Conservation (phyloP, 129 eudicot genomes). For the Smallanthus sonchifolius region DNA sequence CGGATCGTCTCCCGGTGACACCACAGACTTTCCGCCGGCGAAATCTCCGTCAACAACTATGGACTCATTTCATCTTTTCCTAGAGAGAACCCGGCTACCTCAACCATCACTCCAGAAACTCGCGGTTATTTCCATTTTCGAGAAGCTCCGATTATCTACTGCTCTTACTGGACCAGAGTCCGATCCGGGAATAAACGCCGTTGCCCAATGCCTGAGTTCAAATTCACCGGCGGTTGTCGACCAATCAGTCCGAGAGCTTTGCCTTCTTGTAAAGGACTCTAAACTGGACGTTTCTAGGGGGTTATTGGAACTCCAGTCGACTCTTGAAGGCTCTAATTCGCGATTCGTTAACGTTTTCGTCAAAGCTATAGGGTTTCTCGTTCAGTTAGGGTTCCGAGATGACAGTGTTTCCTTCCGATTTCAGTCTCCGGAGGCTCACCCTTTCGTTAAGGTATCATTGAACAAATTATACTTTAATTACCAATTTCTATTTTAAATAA, state of each 20-base stretch:
- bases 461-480: not conserved
- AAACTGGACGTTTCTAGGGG: constrained; percentile 43
- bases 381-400: constrained; percentile 50
- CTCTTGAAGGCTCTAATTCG: constrained; percentile 58
- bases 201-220: constrained; percentile 71
- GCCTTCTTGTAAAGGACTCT: constrained; percentile 61
- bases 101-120: constrained; percentile 83
- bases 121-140: constrained; percentile 73
- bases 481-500: not conserved
- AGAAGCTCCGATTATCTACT: constrained; percentile 54
- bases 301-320: constrained; percentile 69
- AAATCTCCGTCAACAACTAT: constrained; percentile 21
- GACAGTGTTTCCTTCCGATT: constrained; percentile 27
- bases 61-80: constrained; percentile 50
- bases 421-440: constrained; percentile 51
- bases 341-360: constrained; percentile 55
- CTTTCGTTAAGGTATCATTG: constrained; percentile 67
- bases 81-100: constrained; percentile 60
- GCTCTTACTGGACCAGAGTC: constrained; percentile 33
- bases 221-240: constrained; percentile 77
- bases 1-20: constrained; percentile 3
- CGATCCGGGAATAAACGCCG: constrained; percentile 45
- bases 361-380: constrained; percentile 66
- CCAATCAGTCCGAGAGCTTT: constrained; percentile 71
- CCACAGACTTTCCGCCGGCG: constrained; percentile 3